Percentiles rank a stretch among this genome's conserved stretches.
These are phyloP conservation scores for Halenospora varia DNA, from an alignment of 495 filamentous ascomycete species.

Conservation along the genomic window DNA sequence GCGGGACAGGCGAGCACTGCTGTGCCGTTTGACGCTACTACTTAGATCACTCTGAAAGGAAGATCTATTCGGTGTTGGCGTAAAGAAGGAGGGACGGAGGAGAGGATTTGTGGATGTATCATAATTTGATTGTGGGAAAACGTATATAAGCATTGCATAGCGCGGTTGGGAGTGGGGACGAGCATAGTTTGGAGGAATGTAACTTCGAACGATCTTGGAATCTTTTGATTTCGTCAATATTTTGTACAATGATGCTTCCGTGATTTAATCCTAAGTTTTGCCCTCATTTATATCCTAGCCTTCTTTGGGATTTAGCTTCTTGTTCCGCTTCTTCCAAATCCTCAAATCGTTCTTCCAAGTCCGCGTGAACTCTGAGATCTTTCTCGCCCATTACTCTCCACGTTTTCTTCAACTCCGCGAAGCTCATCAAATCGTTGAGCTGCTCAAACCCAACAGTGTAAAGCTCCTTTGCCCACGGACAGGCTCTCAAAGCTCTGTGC, in stretches of 20 bases:
- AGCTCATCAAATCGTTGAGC: conserved; percentile 3
- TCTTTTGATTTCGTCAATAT: background rate
- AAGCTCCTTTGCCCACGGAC: conserved; percentile 74
- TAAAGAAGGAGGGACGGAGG: no score
- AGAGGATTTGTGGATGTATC: no score
- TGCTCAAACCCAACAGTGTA: conserved; percentile 55
- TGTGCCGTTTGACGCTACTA: conserved; percentile 13
- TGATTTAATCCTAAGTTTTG: background rate
- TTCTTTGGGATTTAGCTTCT: background rate
- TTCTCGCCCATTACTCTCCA: conserved; percentile 27
- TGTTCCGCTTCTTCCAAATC: conserved; percentile 10
- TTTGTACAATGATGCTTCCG: no score
- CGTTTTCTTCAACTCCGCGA: conserved; percentile 14
- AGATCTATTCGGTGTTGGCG: no score
- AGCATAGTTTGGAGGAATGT: background rate
- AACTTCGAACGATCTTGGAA: background rate
- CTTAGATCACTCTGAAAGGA: no score
- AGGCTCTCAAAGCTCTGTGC: conserved; percentile 64
- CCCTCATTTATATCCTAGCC: background rate
- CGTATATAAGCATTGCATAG: no score
- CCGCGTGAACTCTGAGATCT: conserved; percentile 25
- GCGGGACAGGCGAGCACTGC: conserved; percentile 19
- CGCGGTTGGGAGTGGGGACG: no score
- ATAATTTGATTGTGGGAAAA: no score
- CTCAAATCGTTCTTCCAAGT: conserved; percentile 26